Conservation (phyloP, 768 basidiomycete genomes). For the Psilocybe tampanensis region DNA sequence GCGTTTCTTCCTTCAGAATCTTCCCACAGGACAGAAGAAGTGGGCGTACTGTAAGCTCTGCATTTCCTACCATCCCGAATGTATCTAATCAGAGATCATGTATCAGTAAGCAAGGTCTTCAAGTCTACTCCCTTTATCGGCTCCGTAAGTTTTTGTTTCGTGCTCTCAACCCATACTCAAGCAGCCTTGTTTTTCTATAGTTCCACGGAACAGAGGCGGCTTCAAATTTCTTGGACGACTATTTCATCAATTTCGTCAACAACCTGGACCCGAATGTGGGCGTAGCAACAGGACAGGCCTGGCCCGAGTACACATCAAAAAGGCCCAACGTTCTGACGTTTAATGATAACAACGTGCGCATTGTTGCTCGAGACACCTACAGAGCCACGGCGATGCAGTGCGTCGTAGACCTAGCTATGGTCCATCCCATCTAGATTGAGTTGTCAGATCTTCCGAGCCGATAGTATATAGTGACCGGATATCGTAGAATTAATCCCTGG, state of each 20-base stretch:
- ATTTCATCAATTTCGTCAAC: slow-evolving; percentile 44
- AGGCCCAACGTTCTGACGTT: not conserved
- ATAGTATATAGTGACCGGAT: too few species aligned
- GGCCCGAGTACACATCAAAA: not conserved
- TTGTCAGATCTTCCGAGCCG: too few species aligned
- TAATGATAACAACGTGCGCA: not conserved
- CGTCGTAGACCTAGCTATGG: not conserved
- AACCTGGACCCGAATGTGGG: slow-evolving; percentile 45
- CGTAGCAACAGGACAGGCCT: slow-evolving; percentile 5
- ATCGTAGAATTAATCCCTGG: too few species aligned
- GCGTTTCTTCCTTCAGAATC: slow-evolving; percentile 44
- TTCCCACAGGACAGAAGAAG: slow-evolving; percentile 40
- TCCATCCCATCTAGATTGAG: not conserved
- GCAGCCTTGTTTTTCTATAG: slow-evolving; percentile 23
- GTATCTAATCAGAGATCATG: not conserved
- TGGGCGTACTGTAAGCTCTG: slow-evolving; percentile 42
- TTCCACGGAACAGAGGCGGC: slow-evolving; percentile 42
- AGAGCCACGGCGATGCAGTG: not conserved
- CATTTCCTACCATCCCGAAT: not conserved
- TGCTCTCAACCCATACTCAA: not conserved
- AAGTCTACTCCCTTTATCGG: slow-evolving; percentile 2
- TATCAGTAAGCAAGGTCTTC: slow-evolving; percentile 2
- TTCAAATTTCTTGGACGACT: slow-evolving; percentile 42
- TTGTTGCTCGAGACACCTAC: not conserved
- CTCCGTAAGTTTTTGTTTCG: not conserved